Conservation (phyloP, 345 rosid genomes). For the Odontarrhena argentea region DNA sequence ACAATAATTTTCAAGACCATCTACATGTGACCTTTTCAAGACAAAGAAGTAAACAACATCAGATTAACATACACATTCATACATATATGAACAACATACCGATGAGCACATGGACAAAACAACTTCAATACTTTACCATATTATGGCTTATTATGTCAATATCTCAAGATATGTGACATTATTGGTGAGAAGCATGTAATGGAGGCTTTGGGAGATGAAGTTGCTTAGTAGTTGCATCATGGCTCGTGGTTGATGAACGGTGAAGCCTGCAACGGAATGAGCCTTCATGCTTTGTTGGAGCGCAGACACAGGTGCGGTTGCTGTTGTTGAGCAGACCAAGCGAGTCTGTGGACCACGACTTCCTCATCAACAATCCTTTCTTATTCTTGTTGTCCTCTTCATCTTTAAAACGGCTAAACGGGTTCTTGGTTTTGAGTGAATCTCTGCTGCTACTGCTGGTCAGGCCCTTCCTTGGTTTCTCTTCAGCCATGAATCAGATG, state of each 20-base stretch:
- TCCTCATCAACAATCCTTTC: conserved; percentile 34
- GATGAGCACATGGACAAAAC: not conserved
- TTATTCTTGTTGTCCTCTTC: conserved; percentile 16
- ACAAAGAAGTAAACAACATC: not conserved
- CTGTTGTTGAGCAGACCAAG: conserved; percentile 33
- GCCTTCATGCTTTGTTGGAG: conserved; percentile 42
- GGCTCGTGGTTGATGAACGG: conserved; percentile 36
- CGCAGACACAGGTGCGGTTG: conserved; percentile 30
- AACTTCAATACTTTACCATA: too few relatives aligned
- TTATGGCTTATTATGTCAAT: too few relatives aligned
- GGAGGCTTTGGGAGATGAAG: conserved; percentile 38
- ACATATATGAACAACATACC: not conserved
- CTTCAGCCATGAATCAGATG: conserved; percentile 34
- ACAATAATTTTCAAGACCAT: not conserved
- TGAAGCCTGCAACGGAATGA: conserved; percentile 44
- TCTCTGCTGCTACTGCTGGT: conserved; percentile 32
- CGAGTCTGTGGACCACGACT: conserved; percentile 44
- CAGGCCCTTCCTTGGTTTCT: conserved; percentile 25
- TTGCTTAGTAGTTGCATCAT: conserved; percentile 18
- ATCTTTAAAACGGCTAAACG: conserved; percentile 29
- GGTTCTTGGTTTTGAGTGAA: conserved; percentile 33
- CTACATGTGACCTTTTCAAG: not conserved
- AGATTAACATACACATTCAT: not conserved
- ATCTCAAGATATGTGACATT: not conserved
- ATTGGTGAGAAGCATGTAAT: conserved; percentile 27